Percentiles rank a stretch among this genome's conserved stretches.
These are phyloP conservation scores for Priceomyces medius DNA, from an alignment of 805 yeast species.

Conservation along the genomic window DNA sequence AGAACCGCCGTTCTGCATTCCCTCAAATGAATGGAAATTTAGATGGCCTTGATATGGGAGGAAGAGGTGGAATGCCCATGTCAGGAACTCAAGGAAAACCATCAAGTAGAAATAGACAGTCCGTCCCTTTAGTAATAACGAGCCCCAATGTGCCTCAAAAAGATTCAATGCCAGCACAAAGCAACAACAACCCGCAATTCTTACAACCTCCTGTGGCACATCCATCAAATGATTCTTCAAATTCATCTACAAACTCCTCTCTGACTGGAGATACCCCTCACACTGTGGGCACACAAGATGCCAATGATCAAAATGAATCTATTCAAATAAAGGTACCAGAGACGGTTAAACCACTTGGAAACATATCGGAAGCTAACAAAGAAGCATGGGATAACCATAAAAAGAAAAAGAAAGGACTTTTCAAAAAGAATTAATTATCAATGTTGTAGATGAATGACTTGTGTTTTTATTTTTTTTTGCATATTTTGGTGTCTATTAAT, in stretches of 20 bases:
- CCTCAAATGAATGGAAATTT: constrained; percentile 31
- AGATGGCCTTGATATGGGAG: constrained; percentile 40
- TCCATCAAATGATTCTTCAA: constrained; percentile 20
- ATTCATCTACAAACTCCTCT: constrained; percentile 19
- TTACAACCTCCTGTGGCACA: constrained; percentile 16
- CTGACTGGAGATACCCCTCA: constrained; percentile 23
- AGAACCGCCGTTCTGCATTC: constrained; percentile 36
- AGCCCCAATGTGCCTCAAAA: background rate
- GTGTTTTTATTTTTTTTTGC: constrained; percentile 2
- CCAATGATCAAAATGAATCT: constrained; percentile 9
- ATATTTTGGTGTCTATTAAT: background rate
- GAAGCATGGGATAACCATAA: constrained; percentile 15
- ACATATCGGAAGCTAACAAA: constrained; percentile 18
- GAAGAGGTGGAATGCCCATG: constrained; percentile 50
- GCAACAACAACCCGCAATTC: constrained; percentile 14
- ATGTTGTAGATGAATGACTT: background rate
- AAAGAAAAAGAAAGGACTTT: constrained; percentile 31
- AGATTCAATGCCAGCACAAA: constrained; percentile 4
- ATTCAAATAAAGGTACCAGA: constrained; percentile 15
- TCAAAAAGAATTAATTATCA: constrained; percentile 15
- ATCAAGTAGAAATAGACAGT: constrained; percentile 14
- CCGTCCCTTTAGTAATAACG: constrained; percentile 8
- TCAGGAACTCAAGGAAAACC: constrained; percentile 16
- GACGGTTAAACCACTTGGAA: constrained; percentile 30
- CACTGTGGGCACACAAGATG: constrained; percentile 14